These are phyloP conservation scores for Fragilariopsis cylindrus DNA, from an alignment of 108 stramenopile species.

Conservation along the genomic window DNA sequence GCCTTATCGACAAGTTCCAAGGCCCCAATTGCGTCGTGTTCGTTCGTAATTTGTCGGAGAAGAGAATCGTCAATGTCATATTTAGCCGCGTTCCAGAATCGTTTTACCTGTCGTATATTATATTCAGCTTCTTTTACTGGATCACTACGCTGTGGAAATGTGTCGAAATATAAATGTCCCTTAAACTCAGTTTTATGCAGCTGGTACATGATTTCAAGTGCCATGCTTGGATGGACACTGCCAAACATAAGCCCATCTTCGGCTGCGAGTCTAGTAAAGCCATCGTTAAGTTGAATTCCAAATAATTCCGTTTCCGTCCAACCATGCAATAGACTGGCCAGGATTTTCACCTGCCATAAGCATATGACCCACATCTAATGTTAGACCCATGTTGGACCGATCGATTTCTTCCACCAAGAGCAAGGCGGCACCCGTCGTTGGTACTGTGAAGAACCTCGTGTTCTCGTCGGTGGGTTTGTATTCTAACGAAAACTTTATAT, in stretches of 20 bases:
- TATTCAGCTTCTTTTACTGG: conserved; percentile 81
- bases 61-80: conserved; percentile 35
- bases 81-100: conserved; percentile 63
- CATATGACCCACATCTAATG: conserved; percentile 87
- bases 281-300: conserved; percentile 86
- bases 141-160: conserved; percentile 85
- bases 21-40: conserved; percentile 80
- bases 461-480: conserved; percentile 92
- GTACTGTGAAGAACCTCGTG: conserved; percentile 85
- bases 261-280: conserved; percentile 80
- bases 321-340: conserved; percentile 84
- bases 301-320: conserved; percentile 60
- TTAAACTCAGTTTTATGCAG: conserved; percentile 56
- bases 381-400: conserved; percentile 82
- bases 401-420: conserved; percentile 73
- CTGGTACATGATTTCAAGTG: conserved; percentile 83
- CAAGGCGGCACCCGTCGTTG: conserved; percentile 82
- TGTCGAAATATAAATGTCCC: conserved; percentile 90
- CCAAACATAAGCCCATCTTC: conserved; percentile 93
- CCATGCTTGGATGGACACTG: conserved; percentile 77
- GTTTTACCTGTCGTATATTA: conserved; percentile 75
- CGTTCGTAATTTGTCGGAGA: conserved; percentile 41
- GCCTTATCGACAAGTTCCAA: conserved; percentile 26
- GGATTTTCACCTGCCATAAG: conserved; percentile 87
- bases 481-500: conserved; percentile 79